Conservation (phyloP, 2,329 filamentous ascomycete species). For the Alternaria angustiovoidea region DNA sequence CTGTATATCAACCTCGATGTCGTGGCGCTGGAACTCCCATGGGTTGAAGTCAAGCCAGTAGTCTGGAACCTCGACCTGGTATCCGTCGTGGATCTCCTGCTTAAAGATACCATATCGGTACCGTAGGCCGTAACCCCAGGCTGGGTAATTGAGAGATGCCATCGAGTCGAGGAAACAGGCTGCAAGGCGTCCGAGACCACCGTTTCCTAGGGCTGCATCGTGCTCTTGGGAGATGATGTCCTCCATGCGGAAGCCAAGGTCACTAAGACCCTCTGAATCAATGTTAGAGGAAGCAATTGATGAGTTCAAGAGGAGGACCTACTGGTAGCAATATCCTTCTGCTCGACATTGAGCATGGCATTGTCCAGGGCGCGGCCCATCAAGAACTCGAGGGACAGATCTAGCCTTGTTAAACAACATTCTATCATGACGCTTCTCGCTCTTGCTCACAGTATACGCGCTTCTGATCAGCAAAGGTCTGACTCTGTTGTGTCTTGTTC, state of each 20-base stretch:
- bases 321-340: constrained; percentile 86
- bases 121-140: constrained; percentile 95
- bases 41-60: constrained; percentile 99
- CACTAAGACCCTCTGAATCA: constrained; percentile 75
- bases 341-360: constrained; percentile 94
- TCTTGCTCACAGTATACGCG: constrained; percentile 78
- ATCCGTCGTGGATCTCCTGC: constrained; percentile 97
- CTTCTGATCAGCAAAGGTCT: constrained; percentile 90
- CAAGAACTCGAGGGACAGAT: constrained; percentile 94
- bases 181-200: constrained; percentile 90
- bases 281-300: constrained; percentile 22
- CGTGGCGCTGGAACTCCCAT: constrained; percentile 96
- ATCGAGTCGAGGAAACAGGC: constrained; percentile 97
- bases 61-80: constrained; percentile 97
- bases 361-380: constrained; percentile 98
- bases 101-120: constrained; percentile 98
- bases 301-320: constrained; percentile 37
- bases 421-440: neutral
- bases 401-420: constrained; percentile 48
- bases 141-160: constrained; percentile 91
- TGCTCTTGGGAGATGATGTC: constrained; percentile 95
- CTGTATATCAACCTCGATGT: constrained; percentile 95
- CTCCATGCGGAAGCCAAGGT: constrained; percentile 96
- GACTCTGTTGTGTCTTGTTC: constrained; percentile 97
- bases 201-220: constrained; percentile 94